Evolutionary conservation across 768 basidiomycete species (phyloP), one percentile per base, ranked within the genome.

Genomic region (Tubosaeta sp.): DNA sequence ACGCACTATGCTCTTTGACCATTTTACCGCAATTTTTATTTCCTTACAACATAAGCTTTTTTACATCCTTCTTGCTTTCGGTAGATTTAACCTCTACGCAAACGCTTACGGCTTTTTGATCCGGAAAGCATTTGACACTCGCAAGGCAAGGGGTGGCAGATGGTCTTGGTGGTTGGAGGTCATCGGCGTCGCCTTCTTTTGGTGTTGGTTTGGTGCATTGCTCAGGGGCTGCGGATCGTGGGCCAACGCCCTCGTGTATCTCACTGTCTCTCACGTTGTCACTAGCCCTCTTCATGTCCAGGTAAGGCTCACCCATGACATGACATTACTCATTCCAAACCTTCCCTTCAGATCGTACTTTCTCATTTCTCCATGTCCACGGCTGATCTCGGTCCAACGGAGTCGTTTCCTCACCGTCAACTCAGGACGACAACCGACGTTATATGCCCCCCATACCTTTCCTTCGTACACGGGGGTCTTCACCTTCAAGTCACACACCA

Each of bases 291-390:
- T 99, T 22, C 97, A 99, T 64, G 82, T 98, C 31, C 97, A 97
- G 82, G 95, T 89, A 61, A 41, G 48, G 19, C 42, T 57, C 29
- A 29, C 10, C 1, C n/a, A 26, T 22, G 14, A 26, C 25, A 19
- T 22, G 10, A 48, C 33, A 4, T 22, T 16, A 16, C 47, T 65
- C 38, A 64, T 48, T 33, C 14, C 58, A 29, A 8, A 2, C 33
- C 17, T 39, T 31, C 38, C 42, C 29, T 25, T 16, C 59, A 88
- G 86, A 98, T 99, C 61, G 95, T 97, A 1, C 82, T 98, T 26
- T 99, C 97, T 8, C 97, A 99, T 74, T 99, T 95, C 68, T 87
- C 91, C 45, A 92, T 94, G 76, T 93, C 95, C 12, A 95, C 94
- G 2, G 86, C 76, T 9, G 95, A 97, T 65, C 76, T 97, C 17